Evolutionary conservation across 2,329 filamentous ascomycete genomes (phyloP).

Genomic region (Curvularia sp.): DNA sequence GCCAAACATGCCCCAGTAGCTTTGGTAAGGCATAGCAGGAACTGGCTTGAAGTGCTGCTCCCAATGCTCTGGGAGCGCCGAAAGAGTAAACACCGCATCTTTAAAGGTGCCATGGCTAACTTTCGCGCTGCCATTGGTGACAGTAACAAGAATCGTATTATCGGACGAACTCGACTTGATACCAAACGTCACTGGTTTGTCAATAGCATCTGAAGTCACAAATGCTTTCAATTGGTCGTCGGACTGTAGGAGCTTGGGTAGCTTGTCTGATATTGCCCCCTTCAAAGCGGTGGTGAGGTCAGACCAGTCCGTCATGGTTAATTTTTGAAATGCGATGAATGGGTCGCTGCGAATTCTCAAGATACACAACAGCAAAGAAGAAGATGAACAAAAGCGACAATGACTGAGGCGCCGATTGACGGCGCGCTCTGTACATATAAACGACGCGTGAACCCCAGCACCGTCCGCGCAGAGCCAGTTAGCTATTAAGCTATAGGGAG

Average conservation of each 20-base stretch:
- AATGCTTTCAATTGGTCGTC: conserved; percentile 48
- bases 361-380: background rate
- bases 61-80: conserved; percentile 56
- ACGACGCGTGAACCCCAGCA: conserved; percentile 12
- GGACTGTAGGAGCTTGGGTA: conserved; percentile 42
- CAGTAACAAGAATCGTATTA: conserved; percentile 43
- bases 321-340: background rate
- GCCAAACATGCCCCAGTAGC: conserved; percentile 56
- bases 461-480: conserved; percentile 15
- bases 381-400: background rate
- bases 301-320: conserved; percentile 43
- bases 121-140: conserved; percentile 41
- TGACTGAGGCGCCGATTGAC: conserved; percentile 1
- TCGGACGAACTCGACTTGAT: conserved; percentile 47
- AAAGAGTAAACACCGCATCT: conserved; percentile 50
- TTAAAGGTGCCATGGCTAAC: conserved; percentile 38
- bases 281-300: conserved; percentile 44
- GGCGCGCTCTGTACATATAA: conserved; percentile 22
- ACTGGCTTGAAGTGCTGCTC: conserved; percentile 55
- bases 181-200: conserved; percentile 43
- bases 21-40: conserved; percentile 54
- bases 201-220: conserved; percentile 45
- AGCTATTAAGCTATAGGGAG: conserved; percentile 33
- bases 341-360: background rate
- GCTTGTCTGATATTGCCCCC: conserved; percentile 40